These are phyloP conservation scores for Talinum fruticosum DNA, from an alignment of 148 eudicot species.

Conservation along the genomic window DNA sequence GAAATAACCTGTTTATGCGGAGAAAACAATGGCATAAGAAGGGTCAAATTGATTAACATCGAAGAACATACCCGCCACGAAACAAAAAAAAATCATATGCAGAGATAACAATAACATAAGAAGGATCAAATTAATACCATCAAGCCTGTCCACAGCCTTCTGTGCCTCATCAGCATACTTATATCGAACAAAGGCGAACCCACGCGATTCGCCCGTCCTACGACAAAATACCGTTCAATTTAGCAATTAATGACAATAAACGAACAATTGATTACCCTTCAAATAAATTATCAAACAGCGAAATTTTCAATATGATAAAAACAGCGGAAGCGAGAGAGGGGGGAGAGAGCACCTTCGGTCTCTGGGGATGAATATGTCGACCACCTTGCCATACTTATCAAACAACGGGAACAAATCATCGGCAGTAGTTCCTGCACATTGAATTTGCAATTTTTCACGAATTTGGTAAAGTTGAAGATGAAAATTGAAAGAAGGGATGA, in stretches of 20 bases:
- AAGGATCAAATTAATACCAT: too few relatives aligned
- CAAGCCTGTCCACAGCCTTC: conserved; percentile 85
- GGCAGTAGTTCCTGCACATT: conserved; percentile 49
- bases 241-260: too few relatives aligned
- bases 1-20: too few relatives aligned
- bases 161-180: conserved; percentile 89
- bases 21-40: too few relatives aligned
- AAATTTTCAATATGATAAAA: too few relatives aligned
- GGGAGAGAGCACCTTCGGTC: conserved; percentile 61
- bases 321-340: too few relatives aligned
- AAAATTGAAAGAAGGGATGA: background rate
- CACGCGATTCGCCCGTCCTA: conserved; percentile 95
- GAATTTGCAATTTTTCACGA: background rate
- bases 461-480: too few relatives aligned
- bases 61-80: background rate
- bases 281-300: too few relatives aligned
- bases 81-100: background rate
- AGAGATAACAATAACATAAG: too few relatives aligned
- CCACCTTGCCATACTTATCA: conserved; percentile 72
- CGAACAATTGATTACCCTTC: too few relatives aligned
- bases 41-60: too few relatives aligned
- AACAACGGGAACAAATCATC: conserved; percentile 80
- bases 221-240: background rate
- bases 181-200: conserved; percentile 94
- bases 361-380: conserved; percentile 65